Evolutionary conservation across 108 stramenopile genomes (phyloP).

Genomic region (Cyclotella choctawhatcheeana): DNA sequence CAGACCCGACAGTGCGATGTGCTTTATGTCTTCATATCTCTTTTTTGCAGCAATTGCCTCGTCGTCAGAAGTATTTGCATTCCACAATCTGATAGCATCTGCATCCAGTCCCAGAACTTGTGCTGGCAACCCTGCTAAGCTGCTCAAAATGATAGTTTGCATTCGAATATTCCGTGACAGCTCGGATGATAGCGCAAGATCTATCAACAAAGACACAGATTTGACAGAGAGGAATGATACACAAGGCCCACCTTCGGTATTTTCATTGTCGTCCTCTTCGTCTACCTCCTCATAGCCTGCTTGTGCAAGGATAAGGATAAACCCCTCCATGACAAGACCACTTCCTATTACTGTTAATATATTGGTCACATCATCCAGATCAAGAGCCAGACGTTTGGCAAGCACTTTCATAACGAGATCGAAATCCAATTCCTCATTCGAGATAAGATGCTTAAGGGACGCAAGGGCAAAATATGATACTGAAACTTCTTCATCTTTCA

Average conservation of each 20-base stretch:
- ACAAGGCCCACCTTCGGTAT: conserved; percentile 21
- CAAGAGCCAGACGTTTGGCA: conserved; percentile 59
- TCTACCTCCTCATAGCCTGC: conserved; percentile 53
- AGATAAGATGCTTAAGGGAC: conserved; percentile 61
- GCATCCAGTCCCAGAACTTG: conserved; percentile 63
- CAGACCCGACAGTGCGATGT: conserved; percentile 30
- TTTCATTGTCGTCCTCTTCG: conserved; percentile 46
- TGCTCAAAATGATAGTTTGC: conserved; percentile 47
- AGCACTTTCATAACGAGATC: conserved; percentile 72
- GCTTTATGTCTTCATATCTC: conserved; percentile 41
- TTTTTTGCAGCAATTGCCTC: conserved; percentile 24
- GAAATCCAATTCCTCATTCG: conserved; percentile 76
- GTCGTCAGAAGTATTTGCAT: conserved; percentile 1
- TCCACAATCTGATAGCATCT: conserved; percentile 52
- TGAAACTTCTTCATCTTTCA: conserved; percentile 57
- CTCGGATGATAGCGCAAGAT: conserved; percentile 39
- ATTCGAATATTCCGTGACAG: conserved; percentile 37
- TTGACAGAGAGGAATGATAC: conserved; percentile 50
- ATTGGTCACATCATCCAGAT: conserved; percentile 28
- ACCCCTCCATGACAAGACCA: conserved; percentile 56
- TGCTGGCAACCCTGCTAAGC: conserved; percentile 59
- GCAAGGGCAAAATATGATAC: conserved; percentile 59
- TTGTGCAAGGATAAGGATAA: conserved; percentile 65
- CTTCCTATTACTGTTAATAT: conserved; percentile 34
- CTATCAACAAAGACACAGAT: conserved; percentile 59